Conservation (phyloP, 164 flowering plant species). For the Cinnamomum micranthum region DNA sequence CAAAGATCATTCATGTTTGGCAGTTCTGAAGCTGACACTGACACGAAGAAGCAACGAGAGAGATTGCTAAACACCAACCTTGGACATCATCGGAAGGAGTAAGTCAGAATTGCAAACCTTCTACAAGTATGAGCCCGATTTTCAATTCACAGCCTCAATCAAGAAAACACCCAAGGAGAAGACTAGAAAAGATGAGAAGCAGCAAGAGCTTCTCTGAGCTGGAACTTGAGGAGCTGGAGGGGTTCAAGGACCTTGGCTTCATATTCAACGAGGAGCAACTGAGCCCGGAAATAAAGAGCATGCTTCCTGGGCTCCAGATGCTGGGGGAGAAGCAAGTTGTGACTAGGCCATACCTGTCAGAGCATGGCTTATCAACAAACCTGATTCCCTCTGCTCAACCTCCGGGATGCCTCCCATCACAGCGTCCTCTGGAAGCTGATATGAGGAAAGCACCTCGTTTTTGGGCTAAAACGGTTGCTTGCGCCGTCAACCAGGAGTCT, state of each 20-base stretch:
- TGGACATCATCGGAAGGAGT: constrained; percentile 6
- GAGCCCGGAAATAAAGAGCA: constrained; percentile 36
- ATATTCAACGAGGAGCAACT: constrained; percentile 42
- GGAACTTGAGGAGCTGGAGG: constrained; percentile 64
- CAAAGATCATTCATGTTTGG: not conserved
- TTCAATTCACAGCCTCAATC: constrained; percentile 27
- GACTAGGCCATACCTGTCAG: constrained; percentile 62
- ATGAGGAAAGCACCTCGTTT: constrained; percentile 61
- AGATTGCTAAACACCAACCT: constrained; percentile 9
- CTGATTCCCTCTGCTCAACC: constrained; percentile 51
- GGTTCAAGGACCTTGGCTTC: constrained; percentile 76
- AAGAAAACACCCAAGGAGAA: constrained; percentile 11
- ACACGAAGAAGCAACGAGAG: constrained; percentile 9
- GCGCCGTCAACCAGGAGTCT: constrained; percentile 31
- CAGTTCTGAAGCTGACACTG: not conserved
- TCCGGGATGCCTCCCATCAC: constrained; percentile 34
- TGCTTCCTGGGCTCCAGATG: constrained; percentile 59
- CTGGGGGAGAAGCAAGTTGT: constrained; percentile 16
- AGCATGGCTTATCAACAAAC: constrained; percentile 62
- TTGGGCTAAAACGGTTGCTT: constrained; percentile 67
- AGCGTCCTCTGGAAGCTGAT: constrained; percentile 23
- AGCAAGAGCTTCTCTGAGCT: constrained; percentile 49
- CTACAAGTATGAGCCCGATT: constrained; percentile 13
- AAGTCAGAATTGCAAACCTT: not conserved
- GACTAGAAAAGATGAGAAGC: constrained; percentile 30